Evolutionary conservation across 148 eudicot genomes (phyloP), one percentile per base, ranked within the genome.

Genomic region (Fagopyrum homotropicum): DNA sequence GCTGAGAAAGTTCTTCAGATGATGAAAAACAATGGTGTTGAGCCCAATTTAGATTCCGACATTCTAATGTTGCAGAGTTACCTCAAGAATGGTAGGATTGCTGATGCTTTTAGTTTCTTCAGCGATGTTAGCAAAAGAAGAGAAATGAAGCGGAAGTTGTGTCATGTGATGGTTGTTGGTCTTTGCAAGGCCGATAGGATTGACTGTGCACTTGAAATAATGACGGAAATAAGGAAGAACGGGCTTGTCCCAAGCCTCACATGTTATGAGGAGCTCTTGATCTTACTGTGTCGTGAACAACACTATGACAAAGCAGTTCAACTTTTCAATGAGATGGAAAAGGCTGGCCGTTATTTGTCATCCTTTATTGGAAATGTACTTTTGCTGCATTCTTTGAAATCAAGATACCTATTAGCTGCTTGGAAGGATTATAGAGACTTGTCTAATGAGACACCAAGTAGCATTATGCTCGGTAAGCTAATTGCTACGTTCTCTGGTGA

Each of bases 201-300:
- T 9, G 88, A 85, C 48, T 7, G 72, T 69, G 98, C 96, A 45
- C 78, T 79, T 19, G 64, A 79, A 45, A 75, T 81, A 6, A 74
- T 89, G 73, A 55, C 75, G 75, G 61, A 84, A 74, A 78, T 80
- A 46, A 82, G 76, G 76, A 54, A 79, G 54, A 79, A 77, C 2
- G 82, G 84, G 35, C 1, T 78, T 48, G 56, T 43, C 45, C 89
- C 86, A 17, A 85, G 88, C 75, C 73, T 86, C 26, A 68, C 80
- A 74, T 87, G 90, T 76, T 91, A 88, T 45, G 97, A 94, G 82
- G 93, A 88, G 81, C 90, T 94, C 66, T 77, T 94, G 7, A 76
- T 72, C 78, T 22, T 76, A 48, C 77, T 82, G 29, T 84, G 90
- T 74, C 26, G 45, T 7, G 77, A 83, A 70, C 80, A 71, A 46